phyloP scores from a whole-genome alignment of 177 flowering plant genomes.

The Vitis hybrid region DNA sequence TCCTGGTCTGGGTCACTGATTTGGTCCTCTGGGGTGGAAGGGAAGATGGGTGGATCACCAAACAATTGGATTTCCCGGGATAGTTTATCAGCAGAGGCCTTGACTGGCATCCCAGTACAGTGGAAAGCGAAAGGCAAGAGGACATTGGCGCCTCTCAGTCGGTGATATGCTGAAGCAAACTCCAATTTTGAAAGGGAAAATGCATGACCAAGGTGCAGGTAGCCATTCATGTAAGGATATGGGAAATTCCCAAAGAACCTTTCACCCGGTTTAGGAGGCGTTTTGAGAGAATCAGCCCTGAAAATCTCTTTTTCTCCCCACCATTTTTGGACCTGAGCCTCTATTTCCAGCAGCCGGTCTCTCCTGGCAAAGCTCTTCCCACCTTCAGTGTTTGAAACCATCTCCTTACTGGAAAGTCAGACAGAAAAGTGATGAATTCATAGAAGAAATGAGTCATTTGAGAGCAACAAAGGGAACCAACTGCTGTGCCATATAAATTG shows the following conservation, averaged over 20 bases:
- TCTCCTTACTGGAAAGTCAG: constrained; percentile 18
- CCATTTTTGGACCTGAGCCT: constrained; percentile 47
- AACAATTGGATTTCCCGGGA: constrained; percentile 57
- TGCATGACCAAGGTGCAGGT: constrained; percentile 85
- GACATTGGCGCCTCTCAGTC: constrained; percentile 81
- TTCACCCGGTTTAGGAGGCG: constrained; percentile 58
- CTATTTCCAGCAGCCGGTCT: constrained; percentile 66
- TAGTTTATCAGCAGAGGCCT: constrained; percentile 92
- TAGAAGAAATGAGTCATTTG: too few species aligned
- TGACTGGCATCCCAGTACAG: constrained; percentile 96
- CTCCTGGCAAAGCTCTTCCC: constrained; percentile 78
- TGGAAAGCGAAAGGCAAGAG: constrained; percentile 89
- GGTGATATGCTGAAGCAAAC: constrained; percentile 86
- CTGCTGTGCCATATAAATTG: too few species aligned
- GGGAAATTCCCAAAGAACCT: constrained; percentile 94
- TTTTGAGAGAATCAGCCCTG: constrained; percentile 51
- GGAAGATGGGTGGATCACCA: constrained; percentile 79
- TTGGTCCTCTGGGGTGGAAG: constrained; percentile 30
- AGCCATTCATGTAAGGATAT: constrained; percentile 92
- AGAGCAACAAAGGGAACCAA: too few species aligned
- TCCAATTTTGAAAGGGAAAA: constrained; percentile 90
- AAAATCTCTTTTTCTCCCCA: constrained; percentile 77
- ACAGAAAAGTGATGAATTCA: too few species aligned
- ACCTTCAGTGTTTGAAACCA: constrained; percentile 43
- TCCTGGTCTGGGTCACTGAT: constrained; percentile 15